These are phyloP conservation scores for Immersiporthe knoxdaviesiana DNA, from an alignment of 2,329 filamentous ascomycete genomes.

Conservation along the genomic window DNA sequence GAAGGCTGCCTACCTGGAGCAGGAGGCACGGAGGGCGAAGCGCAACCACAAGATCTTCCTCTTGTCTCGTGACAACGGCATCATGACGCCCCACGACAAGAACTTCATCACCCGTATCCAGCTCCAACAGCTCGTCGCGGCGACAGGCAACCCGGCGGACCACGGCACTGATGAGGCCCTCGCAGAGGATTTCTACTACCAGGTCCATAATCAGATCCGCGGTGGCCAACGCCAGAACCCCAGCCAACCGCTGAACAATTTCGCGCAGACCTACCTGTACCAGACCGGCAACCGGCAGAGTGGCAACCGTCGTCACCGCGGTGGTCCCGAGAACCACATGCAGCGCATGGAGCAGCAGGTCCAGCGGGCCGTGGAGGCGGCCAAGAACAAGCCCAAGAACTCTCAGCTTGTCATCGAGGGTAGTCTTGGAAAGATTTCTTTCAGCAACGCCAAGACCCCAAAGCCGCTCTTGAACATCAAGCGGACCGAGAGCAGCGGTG, in stretches of 20 bases:
- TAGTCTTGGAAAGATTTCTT: constrained; percentile 95
- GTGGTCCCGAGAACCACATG: constrained; percentile 93
- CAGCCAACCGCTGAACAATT: constrained; percentile 90
- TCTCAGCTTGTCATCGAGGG: constrained; percentile 96
- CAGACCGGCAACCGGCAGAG: constrained; percentile 87
- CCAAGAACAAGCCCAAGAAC: constrained; percentile 97
- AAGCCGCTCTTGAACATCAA: constrained; percentile 96
- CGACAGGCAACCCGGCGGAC: constrained; percentile 85
- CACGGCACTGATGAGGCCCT: constrained; percentile 78
- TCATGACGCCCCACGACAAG: constrained; percentile 99
- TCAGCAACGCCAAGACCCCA: constrained; percentile 97
- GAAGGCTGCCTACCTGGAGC: constrained; percentile 79
- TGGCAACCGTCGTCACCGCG: constrained; percentile 72
- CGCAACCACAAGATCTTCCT: constrained; percentile 97
- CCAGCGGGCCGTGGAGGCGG: constrained; percentile 93
- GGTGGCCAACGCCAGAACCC: constrained; percentile 88
- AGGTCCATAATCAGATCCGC: constrained; percentile 93
- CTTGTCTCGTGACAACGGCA: constrained; percentile 88
- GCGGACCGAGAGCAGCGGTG: constrained; percentile 71
- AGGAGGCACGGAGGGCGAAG: constrained; percentile 94
- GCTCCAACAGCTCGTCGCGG: constrained; percentile 90
- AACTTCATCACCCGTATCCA: constrained; percentile 99
- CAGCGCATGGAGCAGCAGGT: constrained; percentile 99
- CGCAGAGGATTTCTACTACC: constrained; percentile 96
- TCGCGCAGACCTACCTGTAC: constrained; percentile 96